Evolutionary conservation across 2,329 filamentous ascomycete genomes (phyloP).

Genomic region (Alternaria brassicae): DNA sequence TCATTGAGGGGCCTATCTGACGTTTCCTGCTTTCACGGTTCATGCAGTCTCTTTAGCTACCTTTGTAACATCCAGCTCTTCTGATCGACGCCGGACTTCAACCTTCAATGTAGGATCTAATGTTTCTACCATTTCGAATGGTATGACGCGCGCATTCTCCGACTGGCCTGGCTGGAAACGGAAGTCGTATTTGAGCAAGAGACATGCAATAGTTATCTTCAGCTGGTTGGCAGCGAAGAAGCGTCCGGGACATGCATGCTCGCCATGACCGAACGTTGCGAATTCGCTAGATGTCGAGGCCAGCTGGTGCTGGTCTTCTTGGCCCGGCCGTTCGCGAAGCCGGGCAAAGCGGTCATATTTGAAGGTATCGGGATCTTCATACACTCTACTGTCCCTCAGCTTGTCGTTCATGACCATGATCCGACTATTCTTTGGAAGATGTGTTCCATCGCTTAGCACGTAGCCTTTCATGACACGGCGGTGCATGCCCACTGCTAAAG

Average conservation of each 20-base stretch:
- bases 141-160: background rate
- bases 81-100: constrained; percentile 2
- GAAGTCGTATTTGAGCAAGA: constrained; percentile 6
- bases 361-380: constrained; percentile 1
- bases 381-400: constrained; percentile 2
- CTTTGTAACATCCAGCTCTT: constrained; percentile 4
- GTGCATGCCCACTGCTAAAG: constrained; percentile 1
- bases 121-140: constrained; percentile 5
- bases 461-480: constrained; percentile 3
- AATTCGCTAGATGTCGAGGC: background rate
- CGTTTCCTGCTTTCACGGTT: constrained; percentile 3
- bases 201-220: background rate
- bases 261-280: background rate
- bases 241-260: constrained; percentile 3
- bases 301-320: background rate
- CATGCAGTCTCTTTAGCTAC: background rate
- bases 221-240: constrained; percentile 3
- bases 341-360: background rate
- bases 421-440: constrained; percentile 5
- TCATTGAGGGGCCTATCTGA: constrained; percentile 1
- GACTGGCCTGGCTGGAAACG: constrained; percentile 3
- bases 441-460: constrained; percentile 6
- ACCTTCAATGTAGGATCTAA: constrained; percentile 4
- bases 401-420: constrained; percentile 5
- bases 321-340: background rate